phyloP scores from a whole-genome alignment of 257 asterid species.

The Paulownia fortunei region DNA sequence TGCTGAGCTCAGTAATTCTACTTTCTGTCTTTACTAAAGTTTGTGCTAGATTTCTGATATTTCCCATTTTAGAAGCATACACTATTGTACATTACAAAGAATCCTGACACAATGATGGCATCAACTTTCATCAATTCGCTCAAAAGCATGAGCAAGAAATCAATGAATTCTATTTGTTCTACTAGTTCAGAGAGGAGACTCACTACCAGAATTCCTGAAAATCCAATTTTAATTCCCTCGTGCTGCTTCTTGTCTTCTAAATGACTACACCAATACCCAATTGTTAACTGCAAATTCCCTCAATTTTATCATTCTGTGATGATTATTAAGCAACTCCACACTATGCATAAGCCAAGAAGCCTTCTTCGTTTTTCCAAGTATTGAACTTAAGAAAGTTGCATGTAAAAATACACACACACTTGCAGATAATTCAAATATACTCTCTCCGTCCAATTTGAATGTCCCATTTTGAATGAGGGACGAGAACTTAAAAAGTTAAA shows the following conservation, averaged over 20 bases:
- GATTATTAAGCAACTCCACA: not conserved
- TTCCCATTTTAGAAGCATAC: too few species aligned
- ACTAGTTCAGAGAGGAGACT: too few species aligned
- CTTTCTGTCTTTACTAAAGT: not conserved
- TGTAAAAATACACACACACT: not conserved
- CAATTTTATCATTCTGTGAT: not conserved
- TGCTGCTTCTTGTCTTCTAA: not conserved
- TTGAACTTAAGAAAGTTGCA: not conserved
- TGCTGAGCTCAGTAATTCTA: not conserved
- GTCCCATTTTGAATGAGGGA: too few species aligned
- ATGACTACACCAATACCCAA: too few species aligned
- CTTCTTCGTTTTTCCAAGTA: too few species aligned
- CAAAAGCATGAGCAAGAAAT: too few species aligned
- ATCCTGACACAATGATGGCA: not conserved
- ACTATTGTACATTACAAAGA: not conserved
- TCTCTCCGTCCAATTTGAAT: not conserved
- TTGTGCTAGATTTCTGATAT: not conserved
- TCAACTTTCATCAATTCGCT: too few species aligned
- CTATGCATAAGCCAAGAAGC: too few species aligned
- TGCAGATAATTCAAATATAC: not conserved
- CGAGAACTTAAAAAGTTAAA: too few species aligned
- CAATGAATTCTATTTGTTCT: too few species aligned
- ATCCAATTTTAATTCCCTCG: not conserved
- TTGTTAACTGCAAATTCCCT: not conserved
- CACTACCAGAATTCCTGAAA: not conserved